Base-by-base conservation (phyloP, 179 eudicot genomes). In the Drosera spatulata region DNA sequence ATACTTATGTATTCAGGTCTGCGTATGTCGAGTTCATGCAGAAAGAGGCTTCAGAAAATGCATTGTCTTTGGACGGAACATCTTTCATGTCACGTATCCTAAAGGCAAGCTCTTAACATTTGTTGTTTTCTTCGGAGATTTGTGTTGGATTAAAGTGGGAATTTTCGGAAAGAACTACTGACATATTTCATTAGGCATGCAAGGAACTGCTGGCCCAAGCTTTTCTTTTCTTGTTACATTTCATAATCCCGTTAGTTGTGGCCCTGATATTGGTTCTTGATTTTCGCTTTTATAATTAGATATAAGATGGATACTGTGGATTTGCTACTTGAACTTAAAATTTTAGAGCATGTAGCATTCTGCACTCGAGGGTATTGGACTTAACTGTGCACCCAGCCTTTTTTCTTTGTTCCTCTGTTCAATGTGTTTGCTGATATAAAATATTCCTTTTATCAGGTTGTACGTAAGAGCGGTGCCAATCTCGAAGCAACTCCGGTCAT, bases 51-150 rank as follows among this genome's bases (percentile, higher is more conserved):
- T 97, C 94, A 52, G 97, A 86, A 42, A 78, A 75, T 81, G 91
- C 99, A 70, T 67, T 93, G 69, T 72, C 91, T 39, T 77, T 89
- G 68, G 88, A 93, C 67, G 99, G 99, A 51, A 89, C 97, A 41
- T 93, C 96, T 38, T 93, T 93, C 54, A 89, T 93, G 99, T 86
- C 99, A 41, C 97, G 99, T 59, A 84, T 93, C 59, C 81, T 89
- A 58, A 93, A 89, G 99, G 99, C 80, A 81, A 66, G 65, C 45
- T 22, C 3, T 40, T 3, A 4, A 42, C 54, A 43, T 43, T 42
- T 10, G 4, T 11, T 56, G 39, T 39, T 41, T 13, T 22, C 2
- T 7, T 42, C 10, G 40, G 41, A 39, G 58, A 53, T 41, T 8
- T 54, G 13, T 22, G 33, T 22, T 22, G 33, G 33, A 22, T 22